Percentiles rank a stretch among this genome's conserved stretches.
These are phyloP conservation scores for Tylopilus subfusipes DNA, from an alignment of 768 basidiomycete species.

Conservation along the genomic window DNA sequence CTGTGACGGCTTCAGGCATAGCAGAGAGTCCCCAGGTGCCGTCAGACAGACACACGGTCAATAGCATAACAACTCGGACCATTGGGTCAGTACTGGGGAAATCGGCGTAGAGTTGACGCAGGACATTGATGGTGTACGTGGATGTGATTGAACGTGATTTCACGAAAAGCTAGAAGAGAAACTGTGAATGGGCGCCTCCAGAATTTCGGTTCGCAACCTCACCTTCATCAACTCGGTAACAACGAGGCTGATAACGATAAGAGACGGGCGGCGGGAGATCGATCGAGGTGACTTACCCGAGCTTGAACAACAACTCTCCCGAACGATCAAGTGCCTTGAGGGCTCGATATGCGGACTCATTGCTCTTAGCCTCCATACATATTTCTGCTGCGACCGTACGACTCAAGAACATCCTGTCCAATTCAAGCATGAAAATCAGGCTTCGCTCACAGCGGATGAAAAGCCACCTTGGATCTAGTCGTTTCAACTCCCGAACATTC, in stretches of 20 bases:
- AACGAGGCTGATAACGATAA: constrained; percentile 32
- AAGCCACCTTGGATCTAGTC: constrained; percentile 62
- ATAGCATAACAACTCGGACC: constrained; percentile 71
- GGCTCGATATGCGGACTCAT: constrained; percentile 65
- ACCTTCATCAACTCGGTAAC: constrained; percentile 71
- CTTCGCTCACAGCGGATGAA: neutral
- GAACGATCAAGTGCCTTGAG: constrained; percentile 64
- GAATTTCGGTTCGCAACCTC: constrained; percentile 1
- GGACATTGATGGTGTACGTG: constrained; percentile 43
- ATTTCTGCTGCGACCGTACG: constrained; percentile 81
- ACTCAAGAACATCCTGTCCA: constrained; percentile 70
- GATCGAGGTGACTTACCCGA: constrained; percentile 45
- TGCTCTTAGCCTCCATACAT: constrained; percentile 75
- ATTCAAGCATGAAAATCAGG: constrained; percentile 3
- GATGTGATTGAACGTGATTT: constrained; percentile 64
- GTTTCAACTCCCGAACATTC: constrained; percentile 70
- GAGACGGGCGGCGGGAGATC: neutral
- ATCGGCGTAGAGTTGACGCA: constrained; percentile 62
- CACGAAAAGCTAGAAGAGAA: constrained; percentile 54
- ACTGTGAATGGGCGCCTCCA: constrained; percentile 1
- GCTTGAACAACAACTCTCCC: constrained; percentile 63
- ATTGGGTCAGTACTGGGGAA: constrained; percentile 59
- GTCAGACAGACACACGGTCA: constrained; percentile 54
- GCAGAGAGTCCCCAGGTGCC: constrained; percentile 26
- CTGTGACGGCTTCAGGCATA: constrained; percentile 22